phyloP scores from a whole-genome alignment of 345 rosid species.

The Dovyalis caffra region DNA sequence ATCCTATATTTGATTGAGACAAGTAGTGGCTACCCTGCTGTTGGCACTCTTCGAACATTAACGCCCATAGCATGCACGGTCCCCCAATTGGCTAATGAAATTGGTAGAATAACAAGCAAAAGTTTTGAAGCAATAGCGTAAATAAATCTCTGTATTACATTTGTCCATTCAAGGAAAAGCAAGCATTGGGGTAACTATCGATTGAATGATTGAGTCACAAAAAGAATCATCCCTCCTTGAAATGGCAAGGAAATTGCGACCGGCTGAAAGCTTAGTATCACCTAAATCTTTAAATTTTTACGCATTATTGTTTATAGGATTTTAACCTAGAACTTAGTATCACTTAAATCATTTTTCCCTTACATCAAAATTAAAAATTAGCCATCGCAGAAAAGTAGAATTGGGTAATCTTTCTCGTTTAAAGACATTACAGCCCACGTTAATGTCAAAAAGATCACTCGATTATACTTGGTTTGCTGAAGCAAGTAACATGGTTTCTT shows the following conservation, averaged over 20 bases:
- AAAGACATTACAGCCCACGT: too few relatives aligned
- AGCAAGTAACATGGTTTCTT: too few relatives aligned
- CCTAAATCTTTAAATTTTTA: too few relatives aligned
- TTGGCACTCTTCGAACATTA: slow-evolving; percentile 11
- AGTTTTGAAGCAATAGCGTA: not conserved
- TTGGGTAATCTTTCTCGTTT: too few relatives aligned
- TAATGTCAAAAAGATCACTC: too few relatives aligned
- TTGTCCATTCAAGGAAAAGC: not conserved
- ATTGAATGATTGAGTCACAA: not conserved
- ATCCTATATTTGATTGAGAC: slow-evolving; percentile 14
- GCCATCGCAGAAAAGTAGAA: too few relatives aligned
- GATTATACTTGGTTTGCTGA: too few relatives aligned
- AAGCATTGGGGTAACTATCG: not conserved
- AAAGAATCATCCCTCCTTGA: not conserved
- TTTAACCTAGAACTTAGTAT: too few relatives aligned
- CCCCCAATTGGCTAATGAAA: not conserved
- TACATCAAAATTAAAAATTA: too few relatives aligned
- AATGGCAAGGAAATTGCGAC: not conserved
- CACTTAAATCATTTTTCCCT: too few relatives aligned
- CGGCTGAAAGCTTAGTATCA: not conserved
- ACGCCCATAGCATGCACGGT: not conserved
- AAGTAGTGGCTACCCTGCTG: slow-evolving; percentile 8
- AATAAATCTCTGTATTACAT: not conserved
- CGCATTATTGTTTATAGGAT: too few relatives aligned
- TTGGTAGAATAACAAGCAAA: not conserved